These are phyloP conservation scores for Ceratocystis diversiconidia DNA, from an alignment of 2,329 filamentous ascomycete species.

Conservation along the genomic window DNA sequence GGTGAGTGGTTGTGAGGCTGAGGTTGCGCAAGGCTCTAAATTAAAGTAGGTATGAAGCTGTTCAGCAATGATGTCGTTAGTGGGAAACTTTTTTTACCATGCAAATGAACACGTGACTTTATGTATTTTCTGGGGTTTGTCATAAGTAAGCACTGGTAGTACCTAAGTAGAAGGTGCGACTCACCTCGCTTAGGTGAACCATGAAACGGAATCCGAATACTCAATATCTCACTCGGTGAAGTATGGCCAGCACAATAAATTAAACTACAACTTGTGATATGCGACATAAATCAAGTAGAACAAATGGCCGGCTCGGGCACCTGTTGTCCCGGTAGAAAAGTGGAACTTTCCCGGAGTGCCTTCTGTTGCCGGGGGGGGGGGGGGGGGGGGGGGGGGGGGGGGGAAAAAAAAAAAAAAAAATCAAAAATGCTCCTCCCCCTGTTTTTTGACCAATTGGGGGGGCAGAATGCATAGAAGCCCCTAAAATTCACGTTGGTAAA, in stretches of 20 bases:
- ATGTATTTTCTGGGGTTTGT: not conserved
- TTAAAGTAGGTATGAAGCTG: constrained; percentile 2
- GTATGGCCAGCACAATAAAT: not conserved
- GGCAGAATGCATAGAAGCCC: no score
- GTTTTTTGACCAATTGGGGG: no score
- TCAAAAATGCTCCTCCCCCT: no score
- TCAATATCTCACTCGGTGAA: no score
- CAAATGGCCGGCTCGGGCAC: not conserved
- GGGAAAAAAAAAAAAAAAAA: no score
- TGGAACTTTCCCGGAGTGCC: constrained; percentile 4
- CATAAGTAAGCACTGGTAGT: no score
- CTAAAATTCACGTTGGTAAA: no score
- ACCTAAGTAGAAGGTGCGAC: no score
- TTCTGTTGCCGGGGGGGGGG: constrained; percentile 1
- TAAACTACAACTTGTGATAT: not conserved
- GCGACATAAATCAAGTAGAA: not conserved
- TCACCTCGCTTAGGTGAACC: no score
- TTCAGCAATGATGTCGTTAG: constrained; percentile 16
- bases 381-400: not conserved
- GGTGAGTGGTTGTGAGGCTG: constrained; percentile 9
- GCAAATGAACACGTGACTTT: constrained; percentile 13
- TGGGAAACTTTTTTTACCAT: constrained; percentile 14
- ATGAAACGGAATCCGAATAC: no score
- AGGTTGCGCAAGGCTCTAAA: constrained; percentile 7
- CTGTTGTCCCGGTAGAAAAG: constrained; percentile 8